Evolutionary conservation across 768 basidiomycete species (phyloP).

Genomic region (Trametes villosa): DNA sequence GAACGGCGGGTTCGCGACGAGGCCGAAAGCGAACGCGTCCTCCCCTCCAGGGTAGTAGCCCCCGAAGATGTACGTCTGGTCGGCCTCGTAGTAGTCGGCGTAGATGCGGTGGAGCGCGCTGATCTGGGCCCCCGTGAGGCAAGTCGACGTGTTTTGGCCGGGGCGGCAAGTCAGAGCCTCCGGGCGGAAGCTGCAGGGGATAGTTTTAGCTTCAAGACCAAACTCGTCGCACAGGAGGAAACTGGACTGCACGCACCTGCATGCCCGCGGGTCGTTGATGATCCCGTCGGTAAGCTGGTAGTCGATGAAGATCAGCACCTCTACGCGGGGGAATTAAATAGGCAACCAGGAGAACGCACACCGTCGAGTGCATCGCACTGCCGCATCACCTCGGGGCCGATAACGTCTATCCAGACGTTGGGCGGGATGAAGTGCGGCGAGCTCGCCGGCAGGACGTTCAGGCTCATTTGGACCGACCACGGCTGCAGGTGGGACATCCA

Average conservation of each 20-base stretch:
- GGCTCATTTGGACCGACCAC: constrained; percentile 28
- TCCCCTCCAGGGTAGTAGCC: constrained; percentile 33
- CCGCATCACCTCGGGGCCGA: constrained; percentile 34
- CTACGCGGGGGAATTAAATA: no score
- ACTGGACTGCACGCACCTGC: constrained; percentile 11
- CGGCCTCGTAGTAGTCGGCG: constrained; percentile 16
- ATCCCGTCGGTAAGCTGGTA: constrained; percentile 31
- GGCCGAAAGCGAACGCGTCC: constrained; percentile 6
- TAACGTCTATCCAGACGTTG: constrained; percentile 28
- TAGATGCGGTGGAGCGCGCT: constrained; percentile 22
- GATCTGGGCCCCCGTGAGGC: constrained; percentile 31
- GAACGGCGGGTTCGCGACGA: constrained; percentile 10
- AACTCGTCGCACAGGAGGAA: not conserved
- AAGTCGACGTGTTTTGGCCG: constrained; percentile 25
- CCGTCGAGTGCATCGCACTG: constrained; percentile 39
- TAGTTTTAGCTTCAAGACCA: not conserved
- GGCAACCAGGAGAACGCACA: constrained; percentile 19
- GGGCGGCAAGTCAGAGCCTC: constrained; percentile 31
- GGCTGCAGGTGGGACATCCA: constrained; percentile 25
- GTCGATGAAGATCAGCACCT: no score
- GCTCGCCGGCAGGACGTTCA: constrained; percentile 25
- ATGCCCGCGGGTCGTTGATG: constrained; percentile 25
- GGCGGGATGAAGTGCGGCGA: constrained; percentile 29
- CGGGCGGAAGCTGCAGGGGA: constrained; percentile 26
- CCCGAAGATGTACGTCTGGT: constrained; percentile 27